Evolutionary conservation across 176 grass and related monocot species (phyloP).

Genomic region (Areca catechu): DNA sequence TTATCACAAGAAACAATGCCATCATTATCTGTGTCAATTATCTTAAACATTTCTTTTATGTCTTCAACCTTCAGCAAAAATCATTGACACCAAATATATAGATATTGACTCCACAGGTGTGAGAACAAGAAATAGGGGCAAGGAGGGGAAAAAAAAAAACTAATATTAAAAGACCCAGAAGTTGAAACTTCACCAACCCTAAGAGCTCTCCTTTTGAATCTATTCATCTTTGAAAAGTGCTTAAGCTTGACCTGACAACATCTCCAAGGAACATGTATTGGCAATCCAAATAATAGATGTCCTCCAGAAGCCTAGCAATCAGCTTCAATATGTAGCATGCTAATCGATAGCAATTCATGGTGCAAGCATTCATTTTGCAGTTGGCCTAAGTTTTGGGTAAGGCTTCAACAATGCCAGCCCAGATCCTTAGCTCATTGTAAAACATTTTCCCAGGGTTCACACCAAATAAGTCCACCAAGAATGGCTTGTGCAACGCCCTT

Average conservation of each 20-base stretch:
- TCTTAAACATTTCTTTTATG: conserved; percentile 97
- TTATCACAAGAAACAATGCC: conserved; percentile 95
- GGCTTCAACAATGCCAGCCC: conserved; percentile 73
- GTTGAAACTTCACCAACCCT: conserved; percentile 32
- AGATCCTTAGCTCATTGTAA: conserved; percentile 91
- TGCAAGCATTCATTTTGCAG: conserved; percentile 91
- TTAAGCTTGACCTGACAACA: conserved; percentile 93
- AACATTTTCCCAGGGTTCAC: conserved; percentile 93
- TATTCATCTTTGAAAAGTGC: conserved; percentile 96
- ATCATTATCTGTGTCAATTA: conserved; percentile 87
- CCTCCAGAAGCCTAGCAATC: too few species aligned
- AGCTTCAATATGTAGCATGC: background rate
- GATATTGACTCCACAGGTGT: conserved; percentile 4
- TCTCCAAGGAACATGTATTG: conserved; percentile 84
- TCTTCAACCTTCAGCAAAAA: conserved; percentile 47
- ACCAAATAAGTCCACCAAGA: conserved; percentile 84
- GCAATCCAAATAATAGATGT: too few species aligned
- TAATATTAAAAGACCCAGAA: too few species aligned
- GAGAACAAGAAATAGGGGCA: background rate
- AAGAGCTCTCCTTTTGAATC: conserved; percentile 96
- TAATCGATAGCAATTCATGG: conserved; percentile 1
- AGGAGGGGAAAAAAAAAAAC: too few species aligned
- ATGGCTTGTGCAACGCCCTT: conserved; percentile 97
- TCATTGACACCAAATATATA: conserved; percentile 12
- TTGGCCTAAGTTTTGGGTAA: conserved; percentile 78